Conservation (phyloP, 257 asterid species). For the Rhazya stricta region DNA sequence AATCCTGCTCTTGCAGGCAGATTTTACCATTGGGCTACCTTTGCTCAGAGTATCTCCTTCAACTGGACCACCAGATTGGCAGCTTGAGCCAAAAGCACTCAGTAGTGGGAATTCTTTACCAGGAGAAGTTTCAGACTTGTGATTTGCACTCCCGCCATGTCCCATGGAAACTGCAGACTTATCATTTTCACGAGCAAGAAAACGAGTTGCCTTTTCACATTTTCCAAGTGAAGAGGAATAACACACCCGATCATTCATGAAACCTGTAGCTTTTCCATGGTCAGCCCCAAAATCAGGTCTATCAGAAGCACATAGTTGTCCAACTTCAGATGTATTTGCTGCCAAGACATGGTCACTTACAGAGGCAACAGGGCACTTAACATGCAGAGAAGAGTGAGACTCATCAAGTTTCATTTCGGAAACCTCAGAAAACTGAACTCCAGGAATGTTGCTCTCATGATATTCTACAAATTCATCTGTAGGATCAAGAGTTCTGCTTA, state of each 20-base stretch:
- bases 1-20: conserved; percentile 21
- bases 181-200: conserved; percentile 16
- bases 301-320: conserved; percentile 15
- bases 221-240: conserved; percentile 12
- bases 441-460: conserved; percentile 24
- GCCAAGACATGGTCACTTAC: conserved; percentile 21
- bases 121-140: neutral
- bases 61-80: conserved; percentile 3
- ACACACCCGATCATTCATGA: conserved; percentile 6
- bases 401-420: conserved; percentile 23
- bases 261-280: conserved; percentile 14
- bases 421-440: conserved; percentile 25
- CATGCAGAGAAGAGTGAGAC: conserved; percentile 21
- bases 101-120: conserved; percentile 16
- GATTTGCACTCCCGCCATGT: conserved; percentile 18
- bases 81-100: conserved; percentile 21
- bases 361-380: conserved; percentile 29
- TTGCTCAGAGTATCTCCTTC: conserved; percentile 4
- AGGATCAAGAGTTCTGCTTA: conserved; percentile 24
- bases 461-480: conserved; percentile 30
- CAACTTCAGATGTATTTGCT: conserved; percentile 21
- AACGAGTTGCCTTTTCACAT: conserved; percentile 9
- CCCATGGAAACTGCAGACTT: conserved; percentile 20
- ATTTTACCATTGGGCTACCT: conserved; percentile 4
- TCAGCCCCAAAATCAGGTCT: conserved; percentile 13